Base-by-base conservation (phyloP, 768 basidiomycete species). In the Punctularia strigosozonata region DNA sequence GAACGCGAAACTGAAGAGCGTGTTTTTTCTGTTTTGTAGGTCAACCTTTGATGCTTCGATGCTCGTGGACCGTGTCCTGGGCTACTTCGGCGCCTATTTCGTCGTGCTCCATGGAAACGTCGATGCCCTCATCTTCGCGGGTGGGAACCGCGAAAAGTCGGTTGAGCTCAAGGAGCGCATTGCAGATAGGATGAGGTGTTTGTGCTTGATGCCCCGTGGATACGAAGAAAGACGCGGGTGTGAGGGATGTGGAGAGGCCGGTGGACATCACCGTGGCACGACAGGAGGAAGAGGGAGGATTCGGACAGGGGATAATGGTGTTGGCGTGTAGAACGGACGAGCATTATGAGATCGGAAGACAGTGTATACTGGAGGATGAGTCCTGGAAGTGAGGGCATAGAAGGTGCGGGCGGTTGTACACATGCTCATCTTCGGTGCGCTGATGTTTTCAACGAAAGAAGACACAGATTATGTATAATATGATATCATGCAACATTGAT, bases 81-180 rank as follows among this genome's bases (percentile, higher is more conserved):
- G 78, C 49, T 88, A 65, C 46, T 55, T 87, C 33, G 87, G 81
- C 5, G 68, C 76, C 34, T 90, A 88, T 55, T 74, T 79, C 47
- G 61, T 87, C 48, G 80, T 83, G 53, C 70, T 90, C 18, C 66
- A 65, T 22, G 72, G 73, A 13, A 43, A 64, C 19, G 71, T 90
- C 10, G 82, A 90, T 53, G 88, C 80, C 1, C 50, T 92, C 31
- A 83, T 91, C 10, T 90, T 92, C 54, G 69, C 84, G n/a, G 89
- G 90, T 3, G 90, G 89, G 0, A 87, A 94, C 38, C 91, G 91
- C 0, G 91, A 95, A 58, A 68, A 66, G 46, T 73, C 77, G 43
- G 62, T 58, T 13, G 66, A 72, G 46, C 57, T 97, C 39, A 61
- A 90, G 30, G 52, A 59, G 30, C 71, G 73, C 15, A 63, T 92